Conservation (phyloP, 768 basidiomycete species). For the Cystobasidium onofrii region DNA sequence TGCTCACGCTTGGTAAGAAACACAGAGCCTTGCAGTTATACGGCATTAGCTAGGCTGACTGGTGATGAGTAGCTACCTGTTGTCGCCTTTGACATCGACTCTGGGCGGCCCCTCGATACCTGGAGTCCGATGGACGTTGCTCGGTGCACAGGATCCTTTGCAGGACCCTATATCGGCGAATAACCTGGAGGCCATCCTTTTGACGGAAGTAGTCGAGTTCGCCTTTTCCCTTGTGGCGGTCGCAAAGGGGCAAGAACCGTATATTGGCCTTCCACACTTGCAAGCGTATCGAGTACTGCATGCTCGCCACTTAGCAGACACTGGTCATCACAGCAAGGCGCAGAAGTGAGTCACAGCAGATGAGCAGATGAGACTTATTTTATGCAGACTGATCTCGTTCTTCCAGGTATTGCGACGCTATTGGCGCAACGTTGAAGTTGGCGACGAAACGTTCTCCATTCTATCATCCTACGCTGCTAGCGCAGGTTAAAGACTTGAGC, state of each 20-base stretch:
- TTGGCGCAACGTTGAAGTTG: slow-evolving; percentile 56
- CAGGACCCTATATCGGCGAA: slow-evolving; percentile 50
- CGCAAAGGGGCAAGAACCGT: slow-evolving; percentile 76
- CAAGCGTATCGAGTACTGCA: slow-evolving; percentile 79
- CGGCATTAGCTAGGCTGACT: neutral
- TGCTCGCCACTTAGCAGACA: slow-evolving; percentile 67
- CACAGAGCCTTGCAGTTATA: neutral
- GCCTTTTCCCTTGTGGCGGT: slow-evolving; percentile 66
- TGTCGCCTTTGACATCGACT: slow-evolving; percentile 71
- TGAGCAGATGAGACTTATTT: neutral
- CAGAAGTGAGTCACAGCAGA: slow-evolving; percentile 54
- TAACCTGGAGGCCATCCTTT: slow-evolving; percentile 66
- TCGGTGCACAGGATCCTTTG: slow-evolving; percentile 59
- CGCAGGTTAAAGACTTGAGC: slow-evolving; percentile 66
- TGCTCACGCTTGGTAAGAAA: slow-evolving; percentile 77
- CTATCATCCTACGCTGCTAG: slow-evolving; percentile 59
- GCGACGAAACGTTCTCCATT: slow-evolving; percentile 53
- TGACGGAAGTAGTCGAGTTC: slow-evolving; percentile 87
- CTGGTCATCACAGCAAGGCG: slow-evolving; percentile 68
- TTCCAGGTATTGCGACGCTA: slow-evolving; percentile 86
- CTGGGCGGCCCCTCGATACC: slow-evolving; percentile 64
- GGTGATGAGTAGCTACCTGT: slow-evolving; percentile 60
- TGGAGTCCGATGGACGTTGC: slow-evolving; percentile 59
- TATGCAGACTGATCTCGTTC: neutral
- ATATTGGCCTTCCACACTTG: slow-evolving; percentile 70